Base-by-base conservation (phyloP, 176 grass and related monocot species). In the Cenchrus purpureus region DNA sequence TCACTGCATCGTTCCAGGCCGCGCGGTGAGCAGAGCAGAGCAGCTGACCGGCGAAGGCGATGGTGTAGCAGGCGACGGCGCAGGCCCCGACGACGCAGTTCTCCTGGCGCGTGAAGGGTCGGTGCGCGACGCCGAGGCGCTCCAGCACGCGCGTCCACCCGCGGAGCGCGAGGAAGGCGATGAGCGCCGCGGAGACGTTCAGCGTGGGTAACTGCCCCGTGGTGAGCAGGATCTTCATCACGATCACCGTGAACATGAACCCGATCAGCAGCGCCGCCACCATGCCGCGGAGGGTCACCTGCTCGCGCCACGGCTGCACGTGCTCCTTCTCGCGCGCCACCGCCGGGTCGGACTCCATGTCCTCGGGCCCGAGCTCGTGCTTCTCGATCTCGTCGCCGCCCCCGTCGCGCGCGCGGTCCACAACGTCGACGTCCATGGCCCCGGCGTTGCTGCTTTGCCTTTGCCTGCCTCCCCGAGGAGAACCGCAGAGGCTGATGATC, bases 11-110 rank as follows among this genome's bases (percentile, higher is more conserved):
- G 45, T 6, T 46, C 45, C 45, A 46, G 45, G 45, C 45, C 7
- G 45, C 5, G 34, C 9, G 0, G 4, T 0, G 7, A 1, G 43
- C 37, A 1, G 19, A 7, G 57, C 10, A 6, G 8, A 48, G 40
- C 19, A 5, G 19, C 87, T 32, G 2, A 98, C 95, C 95, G 82
- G 91, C 95, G 74, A 92, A 88, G 0, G 89, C 76, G 77, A 98
- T 95, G 84, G 92, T 83, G 85, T 98, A 98, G 87, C 95, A 98
- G 13, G 95, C 95, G 10, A 98, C 95, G 72, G 92, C 92, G 66
- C 95, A 98, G 62, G 95, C 93, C 93, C 95, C 91, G 55, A 98
- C 48, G 61, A 98, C 85, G 22, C 91, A 93, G 87, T 98, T 98
- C 89, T 98, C 95, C 88, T 97, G 95, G 0, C 95, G 92, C 2